Evolutionary conservation across 1,139 yeast species (phyloP), one percentile per base, ranked within the genome.

Genomic region (Suhomyces chickasaworum): DNA sequence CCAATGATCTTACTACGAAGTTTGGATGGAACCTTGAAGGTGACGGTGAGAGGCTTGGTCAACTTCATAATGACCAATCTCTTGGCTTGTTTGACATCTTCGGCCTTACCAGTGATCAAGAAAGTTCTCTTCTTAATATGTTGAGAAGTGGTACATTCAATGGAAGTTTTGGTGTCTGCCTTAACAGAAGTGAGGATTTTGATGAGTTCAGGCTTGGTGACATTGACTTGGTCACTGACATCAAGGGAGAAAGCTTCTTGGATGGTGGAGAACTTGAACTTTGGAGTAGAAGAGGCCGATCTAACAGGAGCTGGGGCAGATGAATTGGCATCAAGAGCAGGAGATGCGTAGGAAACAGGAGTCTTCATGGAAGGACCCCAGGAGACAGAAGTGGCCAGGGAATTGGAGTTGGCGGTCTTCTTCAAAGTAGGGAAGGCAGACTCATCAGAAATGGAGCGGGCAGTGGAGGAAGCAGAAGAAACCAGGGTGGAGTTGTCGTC

Each of bases 1-100:
- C 99, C 99, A 68, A 95, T 90, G 53, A 95, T 81, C 48, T 81
- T 79, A 3, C 96, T 79, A 65, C 96, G 82, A 45, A 89, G 78
- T 56, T 81, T 80, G 22, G 93, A 80, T 34, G 99, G 98, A 47
- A 93, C 81, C 39, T 75, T 67, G 61, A 93, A 79, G 35, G 75
- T 67, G 42, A 80, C 70, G 13, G 71, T 71, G 46, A 88, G 81
- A 40, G 95, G 91, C 64, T 86, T 86, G 33, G 96, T 84, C 63
- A 93, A 77, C 56, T 83, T 86, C 61, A 83, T 84, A 52, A 87
- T 78, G 47, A 95, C 79, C 55, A 87, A 87, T 52, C 90, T 78
- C 66, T 84, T 85, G 50, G 96, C 97, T 39, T 69, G 70, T 51
- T 75, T 78, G 47, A 90, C 95, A 49, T 81, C 81, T 21, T 74